Evolutionary conservation across 2,329 filamentous ascomycete species (phyloP).

Genomic region (Neofusicoccum kwambonambiense): DNA sequence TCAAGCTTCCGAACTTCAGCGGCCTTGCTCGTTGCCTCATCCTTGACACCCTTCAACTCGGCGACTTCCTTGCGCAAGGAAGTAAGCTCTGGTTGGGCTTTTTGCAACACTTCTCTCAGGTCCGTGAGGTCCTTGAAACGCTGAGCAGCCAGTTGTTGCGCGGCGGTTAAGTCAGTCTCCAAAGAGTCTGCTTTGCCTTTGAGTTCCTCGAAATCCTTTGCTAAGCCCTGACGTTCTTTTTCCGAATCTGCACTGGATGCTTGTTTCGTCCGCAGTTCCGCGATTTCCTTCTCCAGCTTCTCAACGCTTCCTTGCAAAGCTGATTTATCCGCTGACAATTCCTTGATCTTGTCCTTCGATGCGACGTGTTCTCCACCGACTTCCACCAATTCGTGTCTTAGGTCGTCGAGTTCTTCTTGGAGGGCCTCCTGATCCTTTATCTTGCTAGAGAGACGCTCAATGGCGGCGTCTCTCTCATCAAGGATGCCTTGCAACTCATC

Average conservation of each 20-base stretch:
- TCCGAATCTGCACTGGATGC: constrained; percentile 48
- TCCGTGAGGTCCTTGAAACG: constrained; percentile 87
- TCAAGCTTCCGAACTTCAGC: constrained; percentile 74
- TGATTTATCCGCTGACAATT: constrained; percentile 67
- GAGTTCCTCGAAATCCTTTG: constrained; percentile 67
- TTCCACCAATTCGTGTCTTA: constrained; percentile 75
- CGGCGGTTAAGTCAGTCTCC: constrained; percentile 80
- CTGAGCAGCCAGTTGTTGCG: constrained; percentile 80
- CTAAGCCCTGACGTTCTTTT: constrained; percentile 56
- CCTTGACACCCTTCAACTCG: constrained; percentile 70
- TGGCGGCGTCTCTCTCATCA: constrained; percentile 63
- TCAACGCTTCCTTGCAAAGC: constrained; percentile 63
- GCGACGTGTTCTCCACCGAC: constrained; percentile 83
- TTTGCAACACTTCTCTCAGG: constrained; percentile 74
- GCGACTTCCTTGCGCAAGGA: constrained; percentile 74
- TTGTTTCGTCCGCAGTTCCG: constrained; percentile 51
- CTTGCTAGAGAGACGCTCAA: constrained; percentile 68
- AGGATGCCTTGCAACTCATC: constrained; percentile 34
- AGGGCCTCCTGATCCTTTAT: constrained; percentile 75
- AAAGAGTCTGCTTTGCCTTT: constrained; percentile 68
- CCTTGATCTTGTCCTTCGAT: constrained; percentile 72
- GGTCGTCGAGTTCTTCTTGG: constrained; percentile 78
- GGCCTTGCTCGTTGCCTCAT: constrained; percentile 65
- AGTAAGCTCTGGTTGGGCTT: constrained; percentile 82
- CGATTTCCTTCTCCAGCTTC: constrained; percentile 70